Evolutionary conservation across 2,329 filamentous ascomycete genomes (phyloP).

Genomic region (Ophiostoma himal-ulmi): DNA sequence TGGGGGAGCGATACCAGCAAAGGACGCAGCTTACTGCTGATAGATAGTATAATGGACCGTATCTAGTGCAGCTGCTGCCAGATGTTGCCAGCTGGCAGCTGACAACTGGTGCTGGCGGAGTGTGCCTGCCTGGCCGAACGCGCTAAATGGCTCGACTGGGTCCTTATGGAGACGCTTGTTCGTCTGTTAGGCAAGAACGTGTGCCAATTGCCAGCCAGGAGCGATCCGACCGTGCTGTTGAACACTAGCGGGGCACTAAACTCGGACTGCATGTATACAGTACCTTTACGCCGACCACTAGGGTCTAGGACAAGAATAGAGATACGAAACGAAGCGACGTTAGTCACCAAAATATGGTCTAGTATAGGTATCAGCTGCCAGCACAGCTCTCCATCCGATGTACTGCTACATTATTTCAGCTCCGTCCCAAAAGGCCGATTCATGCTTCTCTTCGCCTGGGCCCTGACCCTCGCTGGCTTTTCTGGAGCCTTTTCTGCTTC

Average conservation of each 20-base stretch:
- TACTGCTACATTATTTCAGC: neutral
- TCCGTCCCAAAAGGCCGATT: constrained; percentile 5
- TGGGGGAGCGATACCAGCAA: constrained; percentile 10
- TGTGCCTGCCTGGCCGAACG: neutral
- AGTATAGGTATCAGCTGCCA: neutral
- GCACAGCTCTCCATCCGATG: neutral
- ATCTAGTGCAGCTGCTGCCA: neutral
- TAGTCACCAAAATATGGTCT: neutral
- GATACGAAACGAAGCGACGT: neutral
- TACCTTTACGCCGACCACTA: neutral
- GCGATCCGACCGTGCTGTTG: constrained; percentile 17
- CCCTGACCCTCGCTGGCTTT: neutral
- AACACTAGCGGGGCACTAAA: neutral
- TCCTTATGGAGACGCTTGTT: constrained; percentile 3
- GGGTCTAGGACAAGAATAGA: neutral
- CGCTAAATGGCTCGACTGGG: neutral
- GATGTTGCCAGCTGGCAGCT: constrained; percentile 19
- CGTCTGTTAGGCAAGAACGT: neutral
- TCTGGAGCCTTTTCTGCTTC: neutral
- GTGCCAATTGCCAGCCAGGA: constrained; percentile 19
- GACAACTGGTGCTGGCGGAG: neutral
- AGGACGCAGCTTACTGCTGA: neutral
- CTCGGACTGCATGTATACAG: neutral
- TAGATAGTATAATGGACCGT: neutral
- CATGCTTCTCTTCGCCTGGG: neutral